A percentile compares a stretch with the other conserved stretches of the same genome.
phyloP scores from a whole-genome alignment of 768 basidiomycete species.

The Coprinellus micaceus region DNA sequence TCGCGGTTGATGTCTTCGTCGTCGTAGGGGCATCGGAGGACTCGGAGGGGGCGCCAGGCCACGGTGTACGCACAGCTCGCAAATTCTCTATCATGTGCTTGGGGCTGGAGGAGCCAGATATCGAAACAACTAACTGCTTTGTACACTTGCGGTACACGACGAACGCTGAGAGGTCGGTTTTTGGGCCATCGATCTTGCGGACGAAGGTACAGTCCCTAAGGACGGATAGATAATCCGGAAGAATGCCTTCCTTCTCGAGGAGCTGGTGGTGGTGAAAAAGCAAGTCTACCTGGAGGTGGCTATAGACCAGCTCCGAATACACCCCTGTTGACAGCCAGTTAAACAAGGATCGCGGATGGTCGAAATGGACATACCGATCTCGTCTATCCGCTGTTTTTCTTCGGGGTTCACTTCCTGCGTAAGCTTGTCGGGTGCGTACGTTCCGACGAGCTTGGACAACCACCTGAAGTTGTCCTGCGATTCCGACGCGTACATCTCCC shows the following conservation, averaged over 20 bases:
- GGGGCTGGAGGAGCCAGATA: background rate
- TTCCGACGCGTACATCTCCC: background rate
- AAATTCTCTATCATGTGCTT: background rate
- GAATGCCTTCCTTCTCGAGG: background rate
- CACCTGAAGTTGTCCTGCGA: background rate
- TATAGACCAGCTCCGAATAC: background rate
- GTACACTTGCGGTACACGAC: background rate
- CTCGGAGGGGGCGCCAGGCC: background rate
- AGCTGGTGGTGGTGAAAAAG: background rate
- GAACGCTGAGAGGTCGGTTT: background rate
- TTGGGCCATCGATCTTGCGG: background rate
- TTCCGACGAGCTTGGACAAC: background rate
- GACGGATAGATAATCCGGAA: background rate
- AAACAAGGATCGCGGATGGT: background rate
- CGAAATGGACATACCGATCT: background rate
- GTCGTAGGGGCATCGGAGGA: background rate
- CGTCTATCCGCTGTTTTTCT: background rate
- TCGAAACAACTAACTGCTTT: background rate
- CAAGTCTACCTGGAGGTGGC: background rate
- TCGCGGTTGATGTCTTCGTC: background rate
- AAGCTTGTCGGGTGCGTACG: background rate
- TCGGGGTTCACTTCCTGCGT: background rate
- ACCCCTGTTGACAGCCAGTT: background rate
- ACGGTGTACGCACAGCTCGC: background rate
- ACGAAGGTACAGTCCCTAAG: background rate